Evolutionary conservation across 2,329 filamentous ascomycete species (phyloP).

Genomic region (Akanthomyces lecanii): DNA sequence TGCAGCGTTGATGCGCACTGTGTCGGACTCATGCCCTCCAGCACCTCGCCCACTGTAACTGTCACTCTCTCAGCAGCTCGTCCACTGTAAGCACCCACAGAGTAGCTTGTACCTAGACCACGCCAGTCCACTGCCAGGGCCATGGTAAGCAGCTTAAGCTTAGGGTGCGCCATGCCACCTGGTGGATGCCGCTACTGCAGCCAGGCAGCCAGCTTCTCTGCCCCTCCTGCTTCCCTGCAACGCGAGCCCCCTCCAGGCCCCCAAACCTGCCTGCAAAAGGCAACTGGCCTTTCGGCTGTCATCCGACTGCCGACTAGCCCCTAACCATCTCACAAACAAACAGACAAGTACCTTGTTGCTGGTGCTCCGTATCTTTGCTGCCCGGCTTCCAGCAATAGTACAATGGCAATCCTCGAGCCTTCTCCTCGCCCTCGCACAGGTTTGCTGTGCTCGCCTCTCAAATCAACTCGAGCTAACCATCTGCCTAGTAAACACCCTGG

Average conservation of each 20-base stretch:
- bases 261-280: conserved; percentile 7
- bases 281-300: conserved; percentile 10
- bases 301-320: conserved; percentile 12
- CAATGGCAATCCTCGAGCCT: background rate
- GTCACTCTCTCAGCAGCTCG: too few species aligned
- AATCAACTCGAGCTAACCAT: background rate
- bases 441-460: background rate
- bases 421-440: background rate
- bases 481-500: background rate
- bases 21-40: background rate
- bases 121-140: background rate
- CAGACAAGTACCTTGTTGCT: background rate
- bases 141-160: background rate
- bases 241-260: background rate
- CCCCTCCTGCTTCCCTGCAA: background rate
- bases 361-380: background rate
- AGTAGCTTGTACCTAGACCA: too few species aligned
- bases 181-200: conserved; percentile 1
- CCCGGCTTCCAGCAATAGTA: too few species aligned
- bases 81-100: background rate
- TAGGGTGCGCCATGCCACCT: background rate
- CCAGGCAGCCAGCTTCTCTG: background rate
- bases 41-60: too few species aligned
- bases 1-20: background rate
- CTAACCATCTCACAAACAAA: background rate